A percentile compares a stretch with the other conserved stretches of the same genome.
These are phyloP conservation scores for Graphilbum ipis-grandicollis DNA, from an alignment of 2,329 filamentous ascomycete genomes.

Conservation along the genomic window DNA sequence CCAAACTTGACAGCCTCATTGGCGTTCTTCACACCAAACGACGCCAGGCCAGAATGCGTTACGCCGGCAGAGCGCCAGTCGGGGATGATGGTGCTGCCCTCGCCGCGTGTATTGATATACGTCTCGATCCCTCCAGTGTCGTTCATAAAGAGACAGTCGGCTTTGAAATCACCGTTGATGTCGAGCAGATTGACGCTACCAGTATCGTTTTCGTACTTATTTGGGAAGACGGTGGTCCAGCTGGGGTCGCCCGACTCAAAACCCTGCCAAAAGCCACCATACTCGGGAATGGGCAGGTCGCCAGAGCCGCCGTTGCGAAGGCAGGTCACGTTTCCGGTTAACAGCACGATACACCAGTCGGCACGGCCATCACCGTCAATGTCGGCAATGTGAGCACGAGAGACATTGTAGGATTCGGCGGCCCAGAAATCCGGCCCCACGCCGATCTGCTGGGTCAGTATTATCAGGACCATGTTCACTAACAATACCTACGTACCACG, in stretches of 20 bases:
- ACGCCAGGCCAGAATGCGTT: background rate
- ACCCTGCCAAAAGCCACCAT: background rate
- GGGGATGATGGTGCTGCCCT: background rate
- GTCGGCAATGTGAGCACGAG: background rate
- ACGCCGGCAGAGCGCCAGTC: background rate
- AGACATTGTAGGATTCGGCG: background rate
- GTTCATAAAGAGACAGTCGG: background rate
- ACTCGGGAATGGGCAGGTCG: background rate
- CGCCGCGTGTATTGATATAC: background rate
- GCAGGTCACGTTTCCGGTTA: background rate
- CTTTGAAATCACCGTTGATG: constrained; percentile 1
- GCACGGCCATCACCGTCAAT: background rate
- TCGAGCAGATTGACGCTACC: background rate
- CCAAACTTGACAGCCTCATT: background rate
- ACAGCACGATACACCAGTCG: background rate
- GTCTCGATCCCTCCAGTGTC: background rate
- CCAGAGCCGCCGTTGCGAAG: background rate
- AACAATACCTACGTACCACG: background rate
- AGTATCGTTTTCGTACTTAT: background rate
- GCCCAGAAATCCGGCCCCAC: background rate
- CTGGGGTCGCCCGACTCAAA: background rate
- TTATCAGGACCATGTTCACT: too few relatives aligned
- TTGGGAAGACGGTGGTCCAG: background rate
- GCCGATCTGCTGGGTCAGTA: background rate
- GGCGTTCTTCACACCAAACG: background rate